Evolutionary conservation across 1,139 yeast genomes (phyloP).

Genomic region (Hansenula lynferdii): DNA sequence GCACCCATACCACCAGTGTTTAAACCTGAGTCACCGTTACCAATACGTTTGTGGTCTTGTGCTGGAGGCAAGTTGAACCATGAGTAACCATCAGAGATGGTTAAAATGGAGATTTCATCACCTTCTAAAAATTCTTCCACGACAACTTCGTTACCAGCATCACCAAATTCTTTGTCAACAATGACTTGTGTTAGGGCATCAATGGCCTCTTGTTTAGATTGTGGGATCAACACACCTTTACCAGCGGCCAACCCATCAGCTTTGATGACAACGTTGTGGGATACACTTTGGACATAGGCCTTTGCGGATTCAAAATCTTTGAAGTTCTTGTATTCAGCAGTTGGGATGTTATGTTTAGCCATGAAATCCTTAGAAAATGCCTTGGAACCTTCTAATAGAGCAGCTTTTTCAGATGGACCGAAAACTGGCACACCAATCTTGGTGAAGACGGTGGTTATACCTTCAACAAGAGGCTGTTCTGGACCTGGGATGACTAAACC

Average conservation of each 20-base stretch:
- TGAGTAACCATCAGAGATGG: slow-evolving; percentile 92
- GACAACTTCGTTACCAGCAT: slow-evolving; percentile 95
- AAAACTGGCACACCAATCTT: slow-evolving; percentile 90
- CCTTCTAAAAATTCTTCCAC: slow-evolving; percentile 96
- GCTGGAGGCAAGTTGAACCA: slow-evolving; percentile 93
- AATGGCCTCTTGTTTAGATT: slow-evolving; percentile 76
- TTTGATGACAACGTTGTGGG: slow-evolving; percentile 84
- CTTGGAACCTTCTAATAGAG: slow-evolving; percentile 95
- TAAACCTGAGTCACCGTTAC: slow-evolving; percentile 89
- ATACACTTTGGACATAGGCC: slow-evolving; percentile 57
- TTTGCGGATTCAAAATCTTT: slow-evolving; percentile 70
- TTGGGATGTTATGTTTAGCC: slow-evolving; percentile 89
- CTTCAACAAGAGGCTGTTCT: slow-evolving; percentile 98
- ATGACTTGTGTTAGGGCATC: slow-evolving; percentile 83
- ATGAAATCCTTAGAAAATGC: slow-evolving; percentile 92
- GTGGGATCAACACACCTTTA: slow-evolving; percentile 94
- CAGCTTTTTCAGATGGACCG: slow-evolving; percentile 91
- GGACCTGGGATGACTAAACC: slow-evolving; percentile 94
- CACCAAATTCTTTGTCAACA: slow-evolving; percentile 86
- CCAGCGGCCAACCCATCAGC: slow-evolving; percentile 99
- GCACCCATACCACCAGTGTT: slow-evolving; percentile 99
- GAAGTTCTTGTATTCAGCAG: slow-evolving; percentile 86
- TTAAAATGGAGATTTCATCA: slow-evolving; percentile 90
- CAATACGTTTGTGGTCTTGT: slow-evolving; percentile 95
- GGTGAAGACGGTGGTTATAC: slow-evolving; percentile 65